Base-by-base conservation (phyloP, 371 early-diverging fungal genomes). In the Enterocytospora artemiae region DNA sequence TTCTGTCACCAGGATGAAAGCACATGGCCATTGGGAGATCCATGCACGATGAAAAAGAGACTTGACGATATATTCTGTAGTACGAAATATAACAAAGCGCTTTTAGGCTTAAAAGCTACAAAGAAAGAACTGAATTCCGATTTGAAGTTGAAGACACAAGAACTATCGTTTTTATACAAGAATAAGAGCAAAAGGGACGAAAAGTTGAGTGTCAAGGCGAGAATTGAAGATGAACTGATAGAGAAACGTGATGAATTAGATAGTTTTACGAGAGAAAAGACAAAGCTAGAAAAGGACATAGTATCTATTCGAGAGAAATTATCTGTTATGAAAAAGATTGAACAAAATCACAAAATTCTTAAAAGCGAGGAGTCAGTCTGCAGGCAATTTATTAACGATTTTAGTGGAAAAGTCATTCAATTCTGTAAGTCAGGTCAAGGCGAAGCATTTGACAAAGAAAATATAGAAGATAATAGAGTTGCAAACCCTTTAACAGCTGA, bases 1-100 rank as follows among this genome's bases (percentile, higher is more conserved):
- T 97, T 99, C 68, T 93, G 94, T 74, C 97, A 96, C 73, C 99
- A 99, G 78, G 98, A 99, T 73, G 97, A 99, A 9, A 87, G 89
- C 43, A 87, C 85, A 65, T 99, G 99, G 91, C 95, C 95, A 4
- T 80, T 98, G 18, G 82, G 88, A 0, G 98, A 99, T 65, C 85
- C 96, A 0, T 62, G 81, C 0, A 70, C 79, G 0, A 68, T 97
- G 30, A 99, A 99, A 75, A 96, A 96, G 74, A 90, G 87, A 70
- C 91, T 98, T 78, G 98, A 99, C 77, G 96, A 93, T 30, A 95
- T 99, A 45, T 98, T 98, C 81, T 85, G 88, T 0, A 84, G 91
- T 0, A 88, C 90, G 12, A 79, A 85, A 83, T 96, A 90, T 70
- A 88, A 89, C 33, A 93, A 89, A 67, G 93, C 89, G 1, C 74